Evolutionary conservation across 1,284 basidiomycete genomes (phyloP), one percentile per base, ranked within the genome.

Genomic region (Tilletia indica): DNA sequence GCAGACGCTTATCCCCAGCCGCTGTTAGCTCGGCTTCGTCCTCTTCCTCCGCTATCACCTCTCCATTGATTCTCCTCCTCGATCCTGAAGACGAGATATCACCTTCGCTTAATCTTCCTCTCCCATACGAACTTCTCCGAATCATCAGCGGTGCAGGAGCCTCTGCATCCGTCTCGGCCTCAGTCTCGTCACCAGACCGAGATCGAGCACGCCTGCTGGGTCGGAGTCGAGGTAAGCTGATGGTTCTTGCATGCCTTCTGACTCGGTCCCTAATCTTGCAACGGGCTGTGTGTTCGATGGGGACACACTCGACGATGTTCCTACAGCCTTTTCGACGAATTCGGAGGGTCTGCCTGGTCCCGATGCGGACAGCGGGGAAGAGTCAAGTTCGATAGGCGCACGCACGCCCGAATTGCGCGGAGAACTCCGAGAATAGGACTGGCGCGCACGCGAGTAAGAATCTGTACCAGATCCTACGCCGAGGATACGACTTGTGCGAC

Each of bases 401-500:
- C 58, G 58, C 21, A 61, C 58, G 34, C 58, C 58, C 25, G 58
- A 61, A 31, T 61, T 61, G 21, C 58, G 58, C 58, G 58, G 58
- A n/a, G 58, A 61, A 38, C 58, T 61, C 6, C 58, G 58, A 19
- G 34, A 14, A 34, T 61, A 61, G 19, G 51, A 8, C 8, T 54
- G 51, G 6, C n/a, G 51, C 19, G 51, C 6, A 8, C 51, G 51
- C n/a, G 51, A 8, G 25, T 11, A 19, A 8, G 51, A 31, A 54
- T 54, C 51, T 54, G 34, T 5, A 8, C 21, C 58, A 36, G 58
- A 8, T 8, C n/a, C 9, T 9, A 61, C 58, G 21, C 58, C 58
- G 34, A 61, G 58, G 25, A 61, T 61, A 8, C 58, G 58, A 36
- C 58, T 61, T n/a, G 58, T 61, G 25, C 58, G 34, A 36, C 31